Conservation (phyloP, 345 rosid genomes). For the Populus alba region DNA sequence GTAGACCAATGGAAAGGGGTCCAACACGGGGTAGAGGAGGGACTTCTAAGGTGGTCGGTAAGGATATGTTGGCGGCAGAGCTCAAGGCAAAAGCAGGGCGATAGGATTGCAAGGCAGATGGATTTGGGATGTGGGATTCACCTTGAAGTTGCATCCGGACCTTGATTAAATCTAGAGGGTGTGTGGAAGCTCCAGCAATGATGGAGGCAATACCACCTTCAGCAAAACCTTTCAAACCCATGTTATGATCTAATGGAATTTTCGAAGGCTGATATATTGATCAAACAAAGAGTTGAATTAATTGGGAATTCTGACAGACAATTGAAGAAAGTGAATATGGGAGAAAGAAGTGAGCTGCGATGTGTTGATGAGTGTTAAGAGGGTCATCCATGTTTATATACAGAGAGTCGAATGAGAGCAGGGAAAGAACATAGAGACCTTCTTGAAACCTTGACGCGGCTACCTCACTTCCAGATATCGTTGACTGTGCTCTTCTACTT, state of each 20-base stretch:
- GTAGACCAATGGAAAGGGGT: conserved; percentile 12
- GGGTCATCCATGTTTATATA: not conserved
- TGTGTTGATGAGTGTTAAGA: not conserved
- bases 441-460: not conserved
- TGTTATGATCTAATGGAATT: not conserved
- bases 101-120: not conserved
- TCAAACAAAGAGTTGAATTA: not conserved
- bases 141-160: conserved; percentile 23
- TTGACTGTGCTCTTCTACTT: not conserved
- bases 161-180: conserved; percentile 23
- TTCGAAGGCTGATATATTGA: not conserved
- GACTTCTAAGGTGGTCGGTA: not conserved
- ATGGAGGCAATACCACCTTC: conserved; percentile 25
- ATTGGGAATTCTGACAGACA: not conserved
- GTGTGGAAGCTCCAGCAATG: conserved; percentile 17
- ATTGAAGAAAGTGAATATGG: not conserved
- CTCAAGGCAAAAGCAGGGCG: not conserved
- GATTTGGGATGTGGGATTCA: conserved; percentile 9
- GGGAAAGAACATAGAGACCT: not conserved
- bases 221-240: conserved; percentile 27
- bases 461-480: not conserved
- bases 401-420: not conserved
- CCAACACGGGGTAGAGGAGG: conserved; percentile 7
- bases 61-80: not conserved
- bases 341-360: not conserved